Evolutionary conservation across 2,329 filamentous ascomycete genomes (phyloP).

Genomic region (Colletotrichum sp.): DNA sequence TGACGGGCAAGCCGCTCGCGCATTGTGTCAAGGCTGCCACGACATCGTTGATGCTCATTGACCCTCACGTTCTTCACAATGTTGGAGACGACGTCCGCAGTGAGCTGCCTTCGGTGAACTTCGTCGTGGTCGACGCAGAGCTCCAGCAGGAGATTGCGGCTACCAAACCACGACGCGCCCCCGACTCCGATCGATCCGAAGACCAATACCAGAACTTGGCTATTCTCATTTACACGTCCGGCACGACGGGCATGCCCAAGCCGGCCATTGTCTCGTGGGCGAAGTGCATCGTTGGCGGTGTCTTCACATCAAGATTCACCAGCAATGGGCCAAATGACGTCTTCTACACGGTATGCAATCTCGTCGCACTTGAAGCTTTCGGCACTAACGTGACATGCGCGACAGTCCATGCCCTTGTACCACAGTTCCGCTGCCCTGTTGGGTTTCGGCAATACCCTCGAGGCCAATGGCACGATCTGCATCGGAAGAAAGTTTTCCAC

Average conservation of each 20-base stretch:
- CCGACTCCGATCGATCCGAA: conserved; percentile 61
- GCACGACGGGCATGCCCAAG: conserved; percentile 85
- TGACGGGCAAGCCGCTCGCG: conserved; percentile 71
- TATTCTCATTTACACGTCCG: conserved; percentile 83
- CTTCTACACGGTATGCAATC: conserved; percentile 72
- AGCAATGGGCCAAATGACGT: conserved; percentile 67
- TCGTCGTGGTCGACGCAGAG: conserved; percentile 66
- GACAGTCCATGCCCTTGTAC: conserved; percentile 84
- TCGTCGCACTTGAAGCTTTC: background rate
- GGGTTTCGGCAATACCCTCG: conserved; percentile 67
- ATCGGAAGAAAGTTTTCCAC: conserved; percentile 82
- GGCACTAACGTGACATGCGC: background rate
- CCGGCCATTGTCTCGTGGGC: conserved; percentile 77
- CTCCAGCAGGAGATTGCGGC: conserved; percentile 59
- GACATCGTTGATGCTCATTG: conserved; percentile 72
- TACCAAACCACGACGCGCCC: conserved; percentile 58
- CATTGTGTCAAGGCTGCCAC: conserved; percentile 77
- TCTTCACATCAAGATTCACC: conserved; percentile 61
- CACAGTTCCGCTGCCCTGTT: conserved; percentile 80
- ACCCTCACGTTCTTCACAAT: conserved; percentile 61
- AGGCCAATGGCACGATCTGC: conserved; percentile 68
- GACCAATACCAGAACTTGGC: conserved; percentile 62
- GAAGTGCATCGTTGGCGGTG: conserved; percentile 62
- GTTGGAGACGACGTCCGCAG: conserved; percentile 62
- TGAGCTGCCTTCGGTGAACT: conserved; percentile 55